Percentiles rank a stretch among this genome's conserved stretches.
These are phyloP conservation scores for Heliamphora pulchella DNA, from an alignment of 179 eudicot species.

Conservation along the genomic window DNA sequence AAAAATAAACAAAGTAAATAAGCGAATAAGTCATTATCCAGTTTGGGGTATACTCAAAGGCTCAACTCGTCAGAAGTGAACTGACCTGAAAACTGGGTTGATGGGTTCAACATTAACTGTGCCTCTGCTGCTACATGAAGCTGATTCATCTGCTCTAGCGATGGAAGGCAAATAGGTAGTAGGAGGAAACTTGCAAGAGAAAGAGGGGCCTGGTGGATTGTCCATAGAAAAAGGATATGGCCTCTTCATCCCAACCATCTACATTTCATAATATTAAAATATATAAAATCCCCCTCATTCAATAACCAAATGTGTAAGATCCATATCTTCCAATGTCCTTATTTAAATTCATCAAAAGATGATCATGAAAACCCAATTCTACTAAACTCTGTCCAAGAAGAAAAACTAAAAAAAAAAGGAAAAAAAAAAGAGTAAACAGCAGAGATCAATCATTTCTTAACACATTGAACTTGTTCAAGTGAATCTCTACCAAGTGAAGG, in stretches of 20 bases:
- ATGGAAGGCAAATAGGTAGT: conserved; percentile 16
- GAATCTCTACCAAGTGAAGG: not conserved
- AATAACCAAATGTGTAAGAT: not conserved
- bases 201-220: conserved; percentile 41
- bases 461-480: not conserved
- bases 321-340: not conserved
- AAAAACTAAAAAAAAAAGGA: too few species aligned
- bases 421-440: not conserved
- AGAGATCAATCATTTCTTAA: not conserved
- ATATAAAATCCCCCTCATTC: not conserved
- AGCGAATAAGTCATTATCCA: too few species aligned
- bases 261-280: conserved; percentile 11
- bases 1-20: too few species aligned
- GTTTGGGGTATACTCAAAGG: too few species aligned
- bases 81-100: conserved; percentile 40
- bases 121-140: conserved; percentile 28
- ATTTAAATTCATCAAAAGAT: too few species aligned
- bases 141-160: conserved; percentile 31
- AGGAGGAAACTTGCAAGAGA: conserved; percentile 33
- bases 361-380: not conserved
- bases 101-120: conserved; percentile 25
- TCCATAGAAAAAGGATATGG: conserved; percentile 49
- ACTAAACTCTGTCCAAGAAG: not conserved
- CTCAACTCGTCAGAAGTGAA: conserved; percentile 2
- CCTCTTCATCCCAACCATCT: conserved; percentile 65